phyloP scores from a whole-genome alignment of 352 stramenopile genomes.

The Globisporangium cederbergense region DNA sequence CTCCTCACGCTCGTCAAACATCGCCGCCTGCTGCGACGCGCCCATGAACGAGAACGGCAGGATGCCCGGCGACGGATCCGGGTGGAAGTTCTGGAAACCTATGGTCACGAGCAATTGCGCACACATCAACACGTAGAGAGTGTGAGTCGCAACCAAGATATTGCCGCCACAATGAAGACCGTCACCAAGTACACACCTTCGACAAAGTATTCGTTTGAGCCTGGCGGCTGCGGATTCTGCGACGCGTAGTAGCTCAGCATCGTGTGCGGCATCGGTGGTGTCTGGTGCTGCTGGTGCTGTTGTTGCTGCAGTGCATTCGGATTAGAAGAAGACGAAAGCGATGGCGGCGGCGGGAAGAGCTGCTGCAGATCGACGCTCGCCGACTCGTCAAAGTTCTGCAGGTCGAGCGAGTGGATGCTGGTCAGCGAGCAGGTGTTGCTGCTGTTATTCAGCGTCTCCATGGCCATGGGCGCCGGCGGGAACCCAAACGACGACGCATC shows the following conservation, averaged over 20 bases:
- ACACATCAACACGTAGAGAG: background rate
- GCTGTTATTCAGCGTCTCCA: slow-evolving; percentile 3
- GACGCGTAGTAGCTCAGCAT: slow-evolving; percentile 12
- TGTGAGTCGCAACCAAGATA: background rate
- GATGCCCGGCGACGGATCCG: slow-evolving; percentile 2
- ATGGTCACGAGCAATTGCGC: background rate
- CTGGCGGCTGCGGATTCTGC: background rate
- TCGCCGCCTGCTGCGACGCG: slow-evolving; percentile 6
- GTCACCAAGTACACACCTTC: slow-evolving; percentile 9
- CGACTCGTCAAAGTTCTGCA: slow-evolving; percentile 22
- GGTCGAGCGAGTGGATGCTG: slow-evolving; percentile 14
- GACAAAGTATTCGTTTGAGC: slow-evolving; percentile 15
- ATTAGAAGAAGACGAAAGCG: background rate
- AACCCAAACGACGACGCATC: slow-evolving; percentile 15
- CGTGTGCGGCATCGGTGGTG: background rate
- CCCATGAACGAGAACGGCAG: slow-evolving; percentile 8
- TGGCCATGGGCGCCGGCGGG: background rate
- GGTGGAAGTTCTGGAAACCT: slow-evolving; percentile 16
- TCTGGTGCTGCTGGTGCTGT: slow-evolving; percentile 8
- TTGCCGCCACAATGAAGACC: too few relatives aligned
- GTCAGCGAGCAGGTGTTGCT: slow-evolving; percentile 5
- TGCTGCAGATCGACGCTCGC: slow-evolving; percentile 20
- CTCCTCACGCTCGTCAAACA: slow-evolving; percentile 16
- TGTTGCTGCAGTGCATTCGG: slow-evolving; percentile 1
- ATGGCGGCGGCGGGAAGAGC: slow-evolving; percentile 11